Evolutionary conservation across 306 rosid species (phyloP).

Genomic region (Cicer pinnatifidum): DNA sequence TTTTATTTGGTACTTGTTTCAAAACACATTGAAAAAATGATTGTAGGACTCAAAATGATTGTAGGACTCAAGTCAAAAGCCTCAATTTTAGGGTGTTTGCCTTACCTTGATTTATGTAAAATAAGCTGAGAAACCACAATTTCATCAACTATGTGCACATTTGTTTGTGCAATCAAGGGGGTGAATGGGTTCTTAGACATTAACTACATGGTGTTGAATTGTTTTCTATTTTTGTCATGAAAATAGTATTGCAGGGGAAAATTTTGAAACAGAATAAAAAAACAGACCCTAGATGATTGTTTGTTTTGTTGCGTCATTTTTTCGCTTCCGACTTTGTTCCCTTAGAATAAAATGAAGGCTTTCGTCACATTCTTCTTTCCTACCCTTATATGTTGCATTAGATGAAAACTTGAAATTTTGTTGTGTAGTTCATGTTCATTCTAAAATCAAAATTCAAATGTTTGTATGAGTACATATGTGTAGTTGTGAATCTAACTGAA

Average conservation of each 20-base stretch:
- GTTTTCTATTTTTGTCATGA: neutral
- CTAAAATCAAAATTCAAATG: slow-evolving; percentile 26
- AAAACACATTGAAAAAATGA: neutral
- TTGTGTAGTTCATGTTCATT: neutral
- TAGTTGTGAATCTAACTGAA: neutral
- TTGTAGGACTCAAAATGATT: neutral
- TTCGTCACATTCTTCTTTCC: neutral
- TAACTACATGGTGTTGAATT: neutral
- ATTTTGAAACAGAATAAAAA: neutral
- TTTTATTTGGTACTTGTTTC: neutral
- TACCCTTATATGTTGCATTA: neutral
- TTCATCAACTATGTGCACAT: neutral
- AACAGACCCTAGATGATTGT: neutral
- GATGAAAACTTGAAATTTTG: slow-evolving; percentile 22
- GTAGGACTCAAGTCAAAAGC: neutral
- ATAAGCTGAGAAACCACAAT: neutral
- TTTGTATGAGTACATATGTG: slow-evolving; percentile 14
- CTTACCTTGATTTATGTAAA: neutral
- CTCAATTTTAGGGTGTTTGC: neutral
- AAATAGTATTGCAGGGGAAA: neutral
- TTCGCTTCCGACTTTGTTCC: neutral
- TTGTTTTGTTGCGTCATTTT: neutral
- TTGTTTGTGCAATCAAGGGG: neutral
- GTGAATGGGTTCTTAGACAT: neutral
- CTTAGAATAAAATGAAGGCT: neutral